These are phyloP conservation scores for Plectosphaerella sp. DNA, from an alignment of 2,329 filamentous ascomycete genomes.

Conservation along the genomic window DNA sequence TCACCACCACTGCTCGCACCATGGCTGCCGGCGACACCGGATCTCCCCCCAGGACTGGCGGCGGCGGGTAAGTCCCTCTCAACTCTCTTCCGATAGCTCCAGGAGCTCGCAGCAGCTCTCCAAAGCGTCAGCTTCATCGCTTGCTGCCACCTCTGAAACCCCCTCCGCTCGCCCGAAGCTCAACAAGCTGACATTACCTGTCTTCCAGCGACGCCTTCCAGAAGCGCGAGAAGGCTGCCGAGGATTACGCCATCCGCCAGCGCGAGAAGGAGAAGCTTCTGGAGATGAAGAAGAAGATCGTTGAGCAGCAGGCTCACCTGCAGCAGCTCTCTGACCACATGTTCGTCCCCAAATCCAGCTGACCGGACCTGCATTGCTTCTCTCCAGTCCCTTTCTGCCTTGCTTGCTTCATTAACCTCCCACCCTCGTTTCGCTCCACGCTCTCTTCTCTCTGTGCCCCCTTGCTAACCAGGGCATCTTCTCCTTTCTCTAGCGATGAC, in stretches of 20 bases:
- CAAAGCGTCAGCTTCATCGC: neutral
- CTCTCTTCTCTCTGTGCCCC: neutral
- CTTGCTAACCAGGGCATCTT: slow-evolving; percentile 4
- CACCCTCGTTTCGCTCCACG: neutral
- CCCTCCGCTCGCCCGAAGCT: neutral
- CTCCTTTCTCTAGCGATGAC: slow-evolving; percentile 55
- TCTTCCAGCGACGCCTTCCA: slow-evolving; percentile 77
- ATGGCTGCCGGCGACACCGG: slow-evolving; percentile 71
- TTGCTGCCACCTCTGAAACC: neutral
- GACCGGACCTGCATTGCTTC: neutral
- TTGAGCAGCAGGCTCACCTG: slow-evolving; percentile 76
- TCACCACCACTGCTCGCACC: slow-evolving; percentile 57
- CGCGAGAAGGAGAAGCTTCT: slow-evolving; percentile 89
- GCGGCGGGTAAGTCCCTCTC: slow-evolving; percentile 43
- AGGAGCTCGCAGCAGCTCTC: neutral
- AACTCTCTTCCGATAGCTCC: neutral
- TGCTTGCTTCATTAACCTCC: neutral
- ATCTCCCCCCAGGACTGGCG: slow-evolving; percentile 48
- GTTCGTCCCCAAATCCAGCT: slow-evolving; percentile 44
- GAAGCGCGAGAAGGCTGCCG: slow-evolving; percentile 81
- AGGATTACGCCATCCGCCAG: slow-evolving; percentile 79
- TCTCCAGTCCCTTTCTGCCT: neutral
- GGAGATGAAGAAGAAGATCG: slow-evolving; percentile 68
- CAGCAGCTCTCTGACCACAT: slow-evolving; percentile 83
- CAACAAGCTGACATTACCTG: slow-evolving; percentile 3